Evolutionary conservation across 805 yeast genomes (phyloP), one percentile per base, ranked within the genome.

Genomic region (Ogataea pignaliae): DNA sequence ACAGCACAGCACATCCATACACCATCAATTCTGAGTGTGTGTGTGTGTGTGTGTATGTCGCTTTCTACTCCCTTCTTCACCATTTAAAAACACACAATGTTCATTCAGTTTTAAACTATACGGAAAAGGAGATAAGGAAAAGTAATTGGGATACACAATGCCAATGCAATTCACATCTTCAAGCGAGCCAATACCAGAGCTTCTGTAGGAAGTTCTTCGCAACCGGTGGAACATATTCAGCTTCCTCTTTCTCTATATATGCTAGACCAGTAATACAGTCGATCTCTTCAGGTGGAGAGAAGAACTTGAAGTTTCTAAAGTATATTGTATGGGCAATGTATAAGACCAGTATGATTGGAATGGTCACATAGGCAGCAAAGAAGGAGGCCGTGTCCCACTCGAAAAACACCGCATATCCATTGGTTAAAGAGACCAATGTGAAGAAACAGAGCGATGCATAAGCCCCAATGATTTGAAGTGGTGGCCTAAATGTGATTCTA

Each of bases 241-340:
- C 69, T 39, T 73, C 74, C 47, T 76, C 78, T 47, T 70, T 75
- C 60, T 82, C 88, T 32, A 76, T 75, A 52, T 75, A 75, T 29
- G 71, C 82, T 46, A 83, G 66, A n/a, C 87, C 87, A 2, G 79
- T 73, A 41, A 73, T 53, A 33, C 79, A 75, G 59, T 84, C 89
- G 48, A 84, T 71, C 44, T 79, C 78, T 36, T 74, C 79, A 6
- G 75, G 65, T 18, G 85, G 81, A 16, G 65, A 64, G 43, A 71
- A 66, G 73, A 79, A 71, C 39, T 36, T 46, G 65, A 67, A 70
- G 42, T 73, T 72, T 37, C 60, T 69, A 34, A 70, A 67, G 60
- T 69, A 76, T 9, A 71, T 3, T 54, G 76, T 76, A 63, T 83
- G 88, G 2, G 80, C 85, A 32, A 74, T 45, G 61, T 78, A 83